Percentiles rank a stretch among this genome's conserved stretches.
These are phyloP conservation scores for Immersiporthe knoxdaviesiana DNA, from an alignment of 2,329 filamentous ascomycete genomes.

Conservation along the genomic window DNA sequence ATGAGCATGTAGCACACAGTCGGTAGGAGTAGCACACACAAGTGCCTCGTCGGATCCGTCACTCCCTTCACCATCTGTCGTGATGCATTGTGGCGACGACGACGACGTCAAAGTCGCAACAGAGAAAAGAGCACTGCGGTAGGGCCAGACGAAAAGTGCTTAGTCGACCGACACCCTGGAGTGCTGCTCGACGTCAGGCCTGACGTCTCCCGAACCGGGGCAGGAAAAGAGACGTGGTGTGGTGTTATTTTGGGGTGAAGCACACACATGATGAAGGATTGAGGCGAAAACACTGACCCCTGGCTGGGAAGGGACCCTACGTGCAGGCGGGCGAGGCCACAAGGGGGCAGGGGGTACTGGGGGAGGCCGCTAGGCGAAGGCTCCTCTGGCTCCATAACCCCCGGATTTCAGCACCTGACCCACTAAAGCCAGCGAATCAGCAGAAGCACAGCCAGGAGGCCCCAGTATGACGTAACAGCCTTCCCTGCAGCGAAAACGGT, in stretches of 20 bases:
- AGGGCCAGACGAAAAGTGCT: background rate
- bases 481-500: constrained; percentile 16
- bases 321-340: background rate
- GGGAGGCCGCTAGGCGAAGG: background rate
- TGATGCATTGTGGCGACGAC: background rate
- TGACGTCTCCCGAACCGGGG: background rate
- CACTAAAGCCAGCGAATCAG: background rate
- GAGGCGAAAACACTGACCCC: constrained; percentile 6
- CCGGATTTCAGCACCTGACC: background rate
- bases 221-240: background rate
- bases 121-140: background rate
- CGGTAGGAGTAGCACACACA: background rate
- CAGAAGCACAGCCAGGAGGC: background rate
- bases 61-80: background rate
- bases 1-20: background rate
- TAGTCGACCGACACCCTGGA: background rate
- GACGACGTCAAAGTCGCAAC: background rate
- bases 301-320: constrained; percentile 10
- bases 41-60: background rate
- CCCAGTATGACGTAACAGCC: constrained; percentile 19
- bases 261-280: constrained; percentile 3
- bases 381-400: background rate
- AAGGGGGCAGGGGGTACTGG: background rate
- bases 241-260: background rate
- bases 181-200: background rate